Evolutionary conservation across 352 stramenopile species (phyloP), one percentile per base, ranked within the genome.

Genomic region (Phytophthora fragariaefolia): DNA sequence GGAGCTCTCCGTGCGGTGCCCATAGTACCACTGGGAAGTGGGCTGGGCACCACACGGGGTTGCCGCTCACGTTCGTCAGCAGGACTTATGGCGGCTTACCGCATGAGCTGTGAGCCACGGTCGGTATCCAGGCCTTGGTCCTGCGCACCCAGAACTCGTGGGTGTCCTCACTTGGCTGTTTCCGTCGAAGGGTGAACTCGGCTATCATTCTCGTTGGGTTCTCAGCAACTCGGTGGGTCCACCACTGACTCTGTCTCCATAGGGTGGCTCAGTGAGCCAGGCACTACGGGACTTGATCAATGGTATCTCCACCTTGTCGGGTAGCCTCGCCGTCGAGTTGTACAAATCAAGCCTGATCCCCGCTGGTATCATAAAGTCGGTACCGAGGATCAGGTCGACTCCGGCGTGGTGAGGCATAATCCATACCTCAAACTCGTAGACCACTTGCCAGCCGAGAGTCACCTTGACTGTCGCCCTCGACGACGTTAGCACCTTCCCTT

Each of bases 1-100:
- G 18, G 4, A 50, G 20, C 13, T 18, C 43, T 50, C 43, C 43
- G 17, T 32, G 43, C 12, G 22, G 43, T 17, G 18, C 20, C 43
- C 43, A 50, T 5, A 6, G 10, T 4, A 50, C 43, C 43, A 7
- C 65, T 63, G 34, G 55, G 81, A 96, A 98, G 98, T 36, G 97
- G 98, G 46, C 80, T 92, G 34, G 96, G 94, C 18, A 99, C 97
- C 6, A 96, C 99, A 18, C 96, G 99, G 8, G 94, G 91, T 20
- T 87, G 85, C 32, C 82, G 66, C 62, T 90, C 71, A 34, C 18
- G 15, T n/a, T 80, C 74, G 38, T 89, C 76, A 22, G 79, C 69
- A 10, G 92, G 54, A 18, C 81, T 81, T 3, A 78, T 71, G 0
- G 80, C 72, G 43, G 92, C 83, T 53, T 93, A 79, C 15, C 83